Conservation (phyloP, 2,329 filamentous ascomycete genomes). For the Gyromitra esculenta region DNA sequence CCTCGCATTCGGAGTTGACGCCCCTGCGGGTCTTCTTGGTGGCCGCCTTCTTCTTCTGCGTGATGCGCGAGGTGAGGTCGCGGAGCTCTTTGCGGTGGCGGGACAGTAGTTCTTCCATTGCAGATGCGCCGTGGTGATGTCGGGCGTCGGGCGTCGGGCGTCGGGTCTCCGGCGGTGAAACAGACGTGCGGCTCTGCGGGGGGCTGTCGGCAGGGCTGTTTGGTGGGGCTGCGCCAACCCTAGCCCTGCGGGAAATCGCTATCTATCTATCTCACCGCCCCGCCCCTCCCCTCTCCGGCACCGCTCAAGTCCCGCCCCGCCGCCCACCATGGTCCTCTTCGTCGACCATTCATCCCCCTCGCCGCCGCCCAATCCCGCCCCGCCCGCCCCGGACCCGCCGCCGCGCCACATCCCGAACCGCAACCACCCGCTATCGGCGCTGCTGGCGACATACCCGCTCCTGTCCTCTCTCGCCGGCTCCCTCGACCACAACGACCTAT, state of each 20-base stretch:
- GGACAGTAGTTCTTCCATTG: constrained; percentile 78
- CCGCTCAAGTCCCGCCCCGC: not conserved
- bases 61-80: constrained; percentile 84
- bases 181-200: not conserved
- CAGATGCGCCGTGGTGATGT: not conserved
- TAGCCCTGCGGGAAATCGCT: constrained; percentile 32
- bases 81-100: constrained; percentile 88
- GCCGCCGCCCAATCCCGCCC: not conserved
- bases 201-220: not conserved
- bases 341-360: constrained; percentile 24
- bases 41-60: constrained; percentile 95
- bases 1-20: constrained; percentile 78
- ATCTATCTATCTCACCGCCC: constrained; percentile 10
- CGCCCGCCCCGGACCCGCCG: not conserved
- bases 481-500: constrained; percentile 54
- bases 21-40: constrained; percentile 85
- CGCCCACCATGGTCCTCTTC: constrained; percentile 45
- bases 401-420: constrained; percentile 24
- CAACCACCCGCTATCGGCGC: constrained; percentile 41
- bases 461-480: constrained; percentile 38
- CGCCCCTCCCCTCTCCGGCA: not conserved
- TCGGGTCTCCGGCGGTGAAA: not conserved
- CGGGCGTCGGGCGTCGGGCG: not conserved
- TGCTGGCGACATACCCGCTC: constrained; percentile 51
- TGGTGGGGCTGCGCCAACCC: constrained; percentile 19